Conservation (phyloP, 257 asterid species). For the Penstemon newberryi region DNA sequence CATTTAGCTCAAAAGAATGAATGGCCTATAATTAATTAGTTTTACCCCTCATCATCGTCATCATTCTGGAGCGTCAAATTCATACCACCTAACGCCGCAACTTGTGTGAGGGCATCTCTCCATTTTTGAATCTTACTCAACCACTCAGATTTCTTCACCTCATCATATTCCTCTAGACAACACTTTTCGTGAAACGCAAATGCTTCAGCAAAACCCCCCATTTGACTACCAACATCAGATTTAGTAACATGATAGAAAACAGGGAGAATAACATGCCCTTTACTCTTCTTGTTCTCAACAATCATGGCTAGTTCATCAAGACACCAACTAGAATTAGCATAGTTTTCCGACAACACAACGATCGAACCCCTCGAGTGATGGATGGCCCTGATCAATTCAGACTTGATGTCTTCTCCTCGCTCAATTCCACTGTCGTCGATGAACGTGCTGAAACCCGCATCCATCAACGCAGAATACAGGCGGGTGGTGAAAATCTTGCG, state of each 20-base stretch:
- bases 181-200: slow-evolving; percentile 13
- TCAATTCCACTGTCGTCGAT: slow-evolving; percentile 20
- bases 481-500: slow-evolving; percentile 21
- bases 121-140: neutral
- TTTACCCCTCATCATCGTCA: slow-evolving; percentile 24
- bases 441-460: slow-evolving; percentile 12
- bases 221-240: slow-evolving; percentile 20
- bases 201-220: slow-evolving; percentile 9
- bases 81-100: slow-evolving; percentile 19
- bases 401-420: slow-evolving; percentile 17
- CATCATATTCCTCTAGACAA: neutral
- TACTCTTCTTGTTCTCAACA: neutral
- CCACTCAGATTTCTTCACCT: neutral
- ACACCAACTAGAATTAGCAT: slow-evolving; percentile 26
- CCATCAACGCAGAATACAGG: slow-evolving; percentile 14
- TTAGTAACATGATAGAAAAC: slow-evolving; percentile 25
- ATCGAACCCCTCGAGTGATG: slow-evolving; percentile 18
- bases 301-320: slow-evolving; percentile 21
- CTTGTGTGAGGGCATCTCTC: slow-evolving; percentile 19
- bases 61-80: neutral
- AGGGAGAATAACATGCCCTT: slow-evolving; percentile 18
- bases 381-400: slow-evolving; percentile 1
- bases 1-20: too few relatives aligned
- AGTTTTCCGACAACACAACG: slow-evolving; percentile 21
- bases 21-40: neutral